Percentiles rank a stretch among this genome's conserved stretches.
phyloP scores from a whole-genome alignment of 176 grass and related monocot species.

The barley (Hordeum vulgare) region DNA sequence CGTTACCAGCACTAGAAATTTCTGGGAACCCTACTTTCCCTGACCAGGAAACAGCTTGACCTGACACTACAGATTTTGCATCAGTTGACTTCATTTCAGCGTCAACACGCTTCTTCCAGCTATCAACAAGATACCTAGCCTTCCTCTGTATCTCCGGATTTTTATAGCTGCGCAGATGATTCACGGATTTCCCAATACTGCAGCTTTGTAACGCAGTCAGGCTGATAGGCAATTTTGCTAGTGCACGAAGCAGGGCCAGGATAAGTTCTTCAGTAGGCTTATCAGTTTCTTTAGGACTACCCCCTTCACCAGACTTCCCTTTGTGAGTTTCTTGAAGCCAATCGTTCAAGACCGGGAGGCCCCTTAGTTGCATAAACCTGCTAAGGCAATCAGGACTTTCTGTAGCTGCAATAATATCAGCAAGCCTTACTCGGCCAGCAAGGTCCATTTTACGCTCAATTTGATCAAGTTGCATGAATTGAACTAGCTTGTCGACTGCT shows the following conservation, averaged over 20 bases:
- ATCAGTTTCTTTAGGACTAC: slow-evolving; percentile 72
- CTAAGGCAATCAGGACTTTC: slow-evolving; percentile 57
- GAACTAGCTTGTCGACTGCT: slow-evolving; percentile 73
- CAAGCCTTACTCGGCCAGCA: slow-evolving; percentile 51
- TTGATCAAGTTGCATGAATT: slow-evolving; percentile 68
- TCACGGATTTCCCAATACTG: slow-evolving; percentile 67
- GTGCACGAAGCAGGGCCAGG: slow-evolving; percentile 46
- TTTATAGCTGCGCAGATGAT: slow-evolving; percentile 55
- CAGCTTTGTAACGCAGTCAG: slow-evolving; percentile 58
- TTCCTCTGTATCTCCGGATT: slow-evolving; percentile 58
- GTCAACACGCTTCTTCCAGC: slow-evolving; percentile 68
- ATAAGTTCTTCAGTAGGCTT: slow-evolving; percentile 58
- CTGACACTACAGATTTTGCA: slow-evolving; percentile 34
- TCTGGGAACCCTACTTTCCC: slow-evolving; percentile 47
- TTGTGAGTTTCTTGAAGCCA: slow-evolving; percentile 95
- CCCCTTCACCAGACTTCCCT: slow-evolving; percentile 63
- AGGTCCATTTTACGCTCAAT: slow-evolving; percentile 70
- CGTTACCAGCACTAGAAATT: slow-evolving; percentile 33
- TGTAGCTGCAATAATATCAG: slow-evolving; percentile 74
- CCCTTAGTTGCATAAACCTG: slow-evolving; percentile 73
- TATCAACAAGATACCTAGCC: slow-evolving; percentile 57
- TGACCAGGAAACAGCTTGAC: slow-evolving; percentile 52
- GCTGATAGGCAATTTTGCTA: slow-evolving; percentile 60
- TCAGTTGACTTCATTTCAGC: slow-evolving; percentile 63
- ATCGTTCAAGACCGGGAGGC: slow-evolving; percentile 72